A percentile compares a stretch with the other conserved stretches of the same genome.
These are phyloP conservation scores for Tetraselmis chui DNA, from an alignment of 139 green algal genomes.

Conservation along the genomic window DNA sequence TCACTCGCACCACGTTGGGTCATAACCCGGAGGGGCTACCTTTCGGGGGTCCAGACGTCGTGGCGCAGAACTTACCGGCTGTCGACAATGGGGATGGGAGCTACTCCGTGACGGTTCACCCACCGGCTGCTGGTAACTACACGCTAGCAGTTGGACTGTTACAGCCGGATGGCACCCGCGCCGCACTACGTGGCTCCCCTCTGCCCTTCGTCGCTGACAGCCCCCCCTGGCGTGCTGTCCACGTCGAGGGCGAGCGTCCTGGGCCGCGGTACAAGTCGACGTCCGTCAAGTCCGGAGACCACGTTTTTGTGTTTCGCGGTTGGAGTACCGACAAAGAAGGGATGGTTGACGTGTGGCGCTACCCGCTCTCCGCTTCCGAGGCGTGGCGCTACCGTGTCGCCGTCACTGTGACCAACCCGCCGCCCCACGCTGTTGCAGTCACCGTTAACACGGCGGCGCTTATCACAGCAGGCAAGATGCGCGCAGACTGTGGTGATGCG, in stretches of 20 bases:
- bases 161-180: neutral
- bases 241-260: conserved; percentile 1
- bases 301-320: conserved; percentile 15
- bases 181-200: neutral
- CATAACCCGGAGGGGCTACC: neutral
- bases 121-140: conserved; percentile 10
- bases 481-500: conserved; percentile 10
- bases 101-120: conserved; percentile 1
- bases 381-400: conserved; percentile 11
- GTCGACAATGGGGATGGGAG: conserved; percentile 15
- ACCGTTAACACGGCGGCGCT: conserved; percentile 14
- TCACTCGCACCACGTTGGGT: conserved; percentile 8
- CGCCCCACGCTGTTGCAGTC: neutral
- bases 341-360: neutral
- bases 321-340: conserved; percentile 3
- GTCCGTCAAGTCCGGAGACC: neutral
- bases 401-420: conserved; percentile 1
- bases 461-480: conserved; percentile 16
- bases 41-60: conserved; percentile 5
- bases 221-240: conserved; percentile 4
- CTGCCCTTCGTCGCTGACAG: neutral
- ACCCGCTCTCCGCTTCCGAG: neutral
- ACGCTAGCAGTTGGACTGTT: neutral
- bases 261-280: conserved; percentile 10
- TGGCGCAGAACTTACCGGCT: neutral